Evolutionary conservation across 108 stramenopile species (phyloP), one percentile per base, ranked within the genome.

Genomic region (Bacterosira constricta): DNA sequence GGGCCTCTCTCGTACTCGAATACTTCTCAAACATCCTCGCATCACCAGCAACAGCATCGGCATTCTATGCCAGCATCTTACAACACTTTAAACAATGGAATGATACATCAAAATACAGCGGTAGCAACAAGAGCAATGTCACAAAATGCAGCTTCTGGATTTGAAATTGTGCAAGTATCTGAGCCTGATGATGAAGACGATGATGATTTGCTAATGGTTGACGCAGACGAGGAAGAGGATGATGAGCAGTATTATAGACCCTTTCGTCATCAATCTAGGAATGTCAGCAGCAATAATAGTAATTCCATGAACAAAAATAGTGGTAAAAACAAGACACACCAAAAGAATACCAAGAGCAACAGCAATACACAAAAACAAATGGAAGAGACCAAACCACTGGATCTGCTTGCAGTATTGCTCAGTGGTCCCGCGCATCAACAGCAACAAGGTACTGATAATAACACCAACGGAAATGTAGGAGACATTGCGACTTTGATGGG

Each of bases 111-210:
- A 8, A 55, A 44, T 13, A 36, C 18, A 67, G 25, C 20, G 26
- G 51, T 20, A 23, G 20, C 32, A 34, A 36, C 13, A 8, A 29
- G 32, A 45, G 8, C 12, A 63, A 11, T 56, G 36, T 17, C 29
- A 42, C 38, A 23, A 9, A 26, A 45, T 63, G 18, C 44, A 42
- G 41, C 45, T 8, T 7, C 1, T 47, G 4, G 4, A 20, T 47
- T 47, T 23, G 47, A 49, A 6, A 25, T 49, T 21, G 47, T 77
- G 39, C 68, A 78, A 52, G 69, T 78, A 6, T 59, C 51, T 3
- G 77, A 78, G 53, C 77, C 77, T 2, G 77, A 77, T 0, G 53
- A 54, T 30, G 77, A 66, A 25, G 77, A 77, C 15, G 77, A 79
- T 60, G 76, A 77, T 56, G 77, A 79, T 66, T 54, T 79, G 34